phyloP scores from a whole-genome alignment of 176 grass and related monocot species.

The Oryza meridionalis region DNA sequence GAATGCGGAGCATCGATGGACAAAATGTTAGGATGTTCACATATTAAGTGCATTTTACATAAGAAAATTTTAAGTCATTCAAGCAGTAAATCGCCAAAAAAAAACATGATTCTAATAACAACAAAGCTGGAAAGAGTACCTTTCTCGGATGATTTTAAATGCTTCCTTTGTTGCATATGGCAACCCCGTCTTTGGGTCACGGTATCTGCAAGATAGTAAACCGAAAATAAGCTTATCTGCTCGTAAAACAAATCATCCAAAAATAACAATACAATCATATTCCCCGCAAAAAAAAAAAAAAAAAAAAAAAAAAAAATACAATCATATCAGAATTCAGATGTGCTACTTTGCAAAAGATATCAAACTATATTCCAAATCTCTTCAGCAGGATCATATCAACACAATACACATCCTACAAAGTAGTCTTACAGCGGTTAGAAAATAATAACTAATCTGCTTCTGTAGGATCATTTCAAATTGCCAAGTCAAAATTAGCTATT shows the following conservation, averaged over 20 bases:
- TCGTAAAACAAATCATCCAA: constrained; percentile 24
- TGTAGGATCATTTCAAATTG: constrained; percentile 34
- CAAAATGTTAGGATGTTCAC: constrained; percentile 22
- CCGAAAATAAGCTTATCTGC: constrained; percentile 31
- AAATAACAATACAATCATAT: neutral
- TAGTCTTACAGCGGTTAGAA: neutral
- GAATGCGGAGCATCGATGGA: constrained; percentile 11
- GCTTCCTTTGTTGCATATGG: too few species aligned
- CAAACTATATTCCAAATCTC: neutral
- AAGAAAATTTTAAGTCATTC: constrained; percentile 10
- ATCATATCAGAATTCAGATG: neutral
- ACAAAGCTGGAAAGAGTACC: neutral
- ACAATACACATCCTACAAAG: neutral
- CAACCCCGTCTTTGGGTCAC: constrained; percentile 86
- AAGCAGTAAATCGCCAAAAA: neutral
- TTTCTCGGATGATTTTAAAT: too few species aligned
- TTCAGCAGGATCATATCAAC: neutral
- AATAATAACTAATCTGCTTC: neutral
- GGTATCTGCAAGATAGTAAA: constrained; percentile 64
- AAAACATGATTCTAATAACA: neutral
- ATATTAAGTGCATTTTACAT: neutral
- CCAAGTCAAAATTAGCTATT: constrained; percentile 10
- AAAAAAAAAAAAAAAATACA: too few species aligned
- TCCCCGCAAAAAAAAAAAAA: too few species aligned
- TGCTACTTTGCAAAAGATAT: neutral